phyloP scores from a whole-genome alignment of 192 early-diverging fungal species.

The Coemansia sp. region DNA sequence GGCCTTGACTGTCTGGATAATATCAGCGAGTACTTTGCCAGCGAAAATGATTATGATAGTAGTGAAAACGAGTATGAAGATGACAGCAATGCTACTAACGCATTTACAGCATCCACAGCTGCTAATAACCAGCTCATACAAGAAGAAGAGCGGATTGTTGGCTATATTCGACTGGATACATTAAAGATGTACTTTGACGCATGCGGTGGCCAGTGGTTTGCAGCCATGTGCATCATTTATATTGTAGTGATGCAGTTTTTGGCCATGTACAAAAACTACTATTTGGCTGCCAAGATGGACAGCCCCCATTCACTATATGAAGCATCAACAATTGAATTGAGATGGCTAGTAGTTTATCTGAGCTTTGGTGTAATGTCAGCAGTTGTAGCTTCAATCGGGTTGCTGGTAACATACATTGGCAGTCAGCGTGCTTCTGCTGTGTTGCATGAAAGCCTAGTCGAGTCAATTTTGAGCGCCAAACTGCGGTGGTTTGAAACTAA shows the following conservation, averaged over 20 bases:
- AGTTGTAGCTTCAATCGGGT: conserved; percentile 3
- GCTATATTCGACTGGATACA: conserved; percentile 64
- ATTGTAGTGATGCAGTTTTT: conserved; percentile 53
- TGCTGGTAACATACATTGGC: conserved; percentile 17
- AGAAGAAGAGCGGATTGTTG: conserved; percentile 74
- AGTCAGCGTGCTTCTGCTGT: conserved; percentile 44
- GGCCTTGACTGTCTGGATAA: background rate
- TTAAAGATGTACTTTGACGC: conserved; percentile 73
- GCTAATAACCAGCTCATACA: conserved; percentile 48
- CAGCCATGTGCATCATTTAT: conserved; percentile 50
- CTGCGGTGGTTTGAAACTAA: conserved; percentile 83
- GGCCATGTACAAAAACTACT: conserved; percentile 58
- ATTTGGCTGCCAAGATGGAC: conserved; percentile 16
- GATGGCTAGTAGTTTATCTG: conserved; percentile 35
- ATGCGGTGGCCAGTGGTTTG: conserved; percentile 61
- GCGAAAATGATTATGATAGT: too few species aligned
- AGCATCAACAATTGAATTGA: background rate
- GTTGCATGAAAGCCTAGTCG: conserved; percentile 56
- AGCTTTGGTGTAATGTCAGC: conserved; percentile 16
- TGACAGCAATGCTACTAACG: background rate
- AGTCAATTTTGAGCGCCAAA: conserved; percentile 61
- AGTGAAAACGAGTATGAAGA: too few species aligned
- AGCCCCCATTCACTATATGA: conserved; percentile 16
- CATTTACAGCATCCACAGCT: background rate
- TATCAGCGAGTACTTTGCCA: background rate